Percentiles rank a stretch among this genome's conserved stretches.
phyloP scores from a whole-genome alignment of 495 filamentous ascomycete species.

The Annulohypoxylon nitens region DNA sequence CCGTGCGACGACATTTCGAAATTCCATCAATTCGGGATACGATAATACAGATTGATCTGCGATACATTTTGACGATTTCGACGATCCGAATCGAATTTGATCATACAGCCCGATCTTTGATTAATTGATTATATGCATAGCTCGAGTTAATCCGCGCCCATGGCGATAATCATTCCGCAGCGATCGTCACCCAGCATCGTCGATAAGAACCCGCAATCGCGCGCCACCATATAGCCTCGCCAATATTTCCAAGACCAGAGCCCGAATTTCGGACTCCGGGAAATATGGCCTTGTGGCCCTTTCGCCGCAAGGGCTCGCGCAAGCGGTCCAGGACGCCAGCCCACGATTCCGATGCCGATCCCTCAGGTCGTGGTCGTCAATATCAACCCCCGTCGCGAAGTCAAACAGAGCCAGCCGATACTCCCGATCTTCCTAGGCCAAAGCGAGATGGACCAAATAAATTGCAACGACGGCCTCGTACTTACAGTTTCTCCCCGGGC shows the following conservation, averaged over 20 bases:
- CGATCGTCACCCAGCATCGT: conserved; percentile 44
- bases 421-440: conserved; percentile 29
- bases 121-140: conserved; percentile 37
- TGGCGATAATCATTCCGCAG: conserved; percentile 50
- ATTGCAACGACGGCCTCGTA: conserved; percentile 61
- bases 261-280: conserved; percentile 32
- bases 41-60: conserved; percentile 32
- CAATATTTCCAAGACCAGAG: conserved; percentile 31
- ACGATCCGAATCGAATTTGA: conserved; percentile 20
- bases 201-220: conserved; percentile 42
- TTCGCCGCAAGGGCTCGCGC: conserved; percentile 73
- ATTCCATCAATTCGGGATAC: conserved; percentile 32
- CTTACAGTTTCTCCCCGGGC: conserved; percentile 68
- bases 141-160: conserved; percentile 49
- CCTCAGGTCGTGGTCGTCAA: conserved; percentile 42
- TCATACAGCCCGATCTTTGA: conserved; percentile 18
- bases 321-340: conserved; percentile 58
- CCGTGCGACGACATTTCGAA: conserved; percentile 40
- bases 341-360: conserved; percentile 51
- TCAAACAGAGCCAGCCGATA: conserved; percentile 54
- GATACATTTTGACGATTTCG: conserved; percentile 30
- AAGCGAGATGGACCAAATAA: conserved; percentile 60
- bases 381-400: conserved; percentile 52
- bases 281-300: conserved; percentile 83
- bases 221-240: conserved; percentile 44